Evolutionary conservation across 2,329 filamentous ascomycete genomes (phyloP), one percentile per base, ranked within the genome.

Genomic region (Emydomyces testavorans): DNA sequence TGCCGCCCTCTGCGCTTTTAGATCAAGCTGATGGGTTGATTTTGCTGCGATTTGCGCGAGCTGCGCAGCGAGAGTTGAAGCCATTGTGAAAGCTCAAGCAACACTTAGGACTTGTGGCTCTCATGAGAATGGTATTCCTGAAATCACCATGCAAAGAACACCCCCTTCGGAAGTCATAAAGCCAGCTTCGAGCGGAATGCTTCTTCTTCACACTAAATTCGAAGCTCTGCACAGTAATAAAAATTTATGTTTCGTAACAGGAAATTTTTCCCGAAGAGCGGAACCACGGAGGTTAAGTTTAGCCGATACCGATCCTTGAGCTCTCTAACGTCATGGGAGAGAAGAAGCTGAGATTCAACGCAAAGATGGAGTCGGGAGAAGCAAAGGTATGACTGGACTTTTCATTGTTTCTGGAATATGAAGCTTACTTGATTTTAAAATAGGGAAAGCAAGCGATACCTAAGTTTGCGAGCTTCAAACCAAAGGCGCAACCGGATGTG

Each of bases 11-110:
- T 95, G 88, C 60, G 89, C 86, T 69, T 93, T 94, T 58, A 94
- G 76, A 64, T 96, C 86, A 60, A 96, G 78, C 57, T 90, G 83
- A 63, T 89, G 83, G 58, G 89, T 94, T 59, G 87, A 94, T 61
- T 85, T 85, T 56, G 84, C 82, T 58, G 89, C 86, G 63, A 98
- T 89, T 64, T 86, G 81, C 73, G 89, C 86, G 72, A 99, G 74
- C 77, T 98, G 93, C 71, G 86, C 81, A 69, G 90, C 85, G 58
- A 99, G 83, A 62, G 86, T 82, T 52, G 88, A 86, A 59, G 82
- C 76, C 87, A 93, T 94, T 50, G 50, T 66, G 60, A 29, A 42
- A 23, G 28, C 28, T 29, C 32, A 15, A 36, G 21, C 4, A 24
- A 32, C 49, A 28, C 8, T 7, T 8, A 42, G 36, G 29, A 42